Base-by-base conservation (phyloP, 495 filamentous ascomycete species). In the Annulohypoxylon nitens region DNA sequence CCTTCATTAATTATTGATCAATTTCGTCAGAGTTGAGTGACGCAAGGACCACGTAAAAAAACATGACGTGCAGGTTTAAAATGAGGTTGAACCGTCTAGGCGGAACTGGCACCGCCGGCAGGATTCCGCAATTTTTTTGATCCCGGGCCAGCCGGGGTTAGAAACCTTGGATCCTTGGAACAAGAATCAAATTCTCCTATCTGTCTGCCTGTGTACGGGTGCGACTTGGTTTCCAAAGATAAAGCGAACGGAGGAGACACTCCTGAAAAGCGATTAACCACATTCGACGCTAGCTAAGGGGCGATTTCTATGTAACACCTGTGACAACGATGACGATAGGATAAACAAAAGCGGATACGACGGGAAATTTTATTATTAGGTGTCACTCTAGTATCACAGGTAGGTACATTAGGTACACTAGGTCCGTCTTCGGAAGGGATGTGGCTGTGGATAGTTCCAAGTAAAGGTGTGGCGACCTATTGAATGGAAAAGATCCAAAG, bases 11-110 rank as follows among this genome's bases (percentile, higher is more conserved):
- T 5, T 9, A 41, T 48, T 41, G 26, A 23, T 33, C 16, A 20
- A 60, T 60, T 37, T 60, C 37, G 59, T 59, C 39, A 26, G n/a
- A 51, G 14, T 18, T 25, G 48, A 70, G 48, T 14, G 25, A 51
- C 37, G 60, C 61, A 67, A 66, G 67, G 62, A 50, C 30, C 45
- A 59, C 34, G 63, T 45, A 48, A 14, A 72, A 54, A 41, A 67
- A 55, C 7, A 75, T 75, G 72, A 66, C 72, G 67, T 75, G 72
- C 72, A 75, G 58, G 36, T 47, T 20, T 67, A 64, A 67, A 53
- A 73, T 64, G 70, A 69, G 64, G 23, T 65, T 61, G 66, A 63
- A 53, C 67, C 58, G 58, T n/a, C 59, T 45, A 47, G 58, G 41
- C 50, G 67, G 67, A 54, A 41, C 36, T 34, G 48, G 16, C n/a